These are phyloP conservation scores for Mucor piriformis DNA, from an alignment of 371 early-diverging fungal species.

Conservation along the genomic window DNA sequence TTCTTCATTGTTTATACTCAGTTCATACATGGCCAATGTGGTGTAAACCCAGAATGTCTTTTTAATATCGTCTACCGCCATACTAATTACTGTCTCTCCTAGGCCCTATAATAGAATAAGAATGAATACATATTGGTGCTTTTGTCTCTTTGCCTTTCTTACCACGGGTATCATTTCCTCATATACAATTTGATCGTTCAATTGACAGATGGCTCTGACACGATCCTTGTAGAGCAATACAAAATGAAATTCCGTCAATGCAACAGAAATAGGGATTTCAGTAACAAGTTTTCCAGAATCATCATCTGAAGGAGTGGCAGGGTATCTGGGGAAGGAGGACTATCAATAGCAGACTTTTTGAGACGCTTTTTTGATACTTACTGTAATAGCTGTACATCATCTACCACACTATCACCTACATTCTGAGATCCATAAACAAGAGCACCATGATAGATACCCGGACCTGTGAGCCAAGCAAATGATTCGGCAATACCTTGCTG, in stretches of 20 bases:
- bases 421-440: conserved; percentile 78
- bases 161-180: conserved; percentile 80
- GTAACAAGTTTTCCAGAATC: conserved; percentile 41
- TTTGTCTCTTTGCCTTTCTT: conserved; percentile 11
- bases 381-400: conserved; percentile 79
- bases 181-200: conserved; percentile 82
- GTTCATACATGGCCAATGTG: conserved; percentile 77
- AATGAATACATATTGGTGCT: not conserved
- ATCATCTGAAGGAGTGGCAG: conserved; percentile 52
- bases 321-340: conserved; percentile 21
- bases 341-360: no score
- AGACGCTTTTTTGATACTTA: conserved; percentile 25
- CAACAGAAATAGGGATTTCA: conserved; percentile 76
- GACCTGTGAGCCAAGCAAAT: conserved; percentile 83
- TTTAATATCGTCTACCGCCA: conserved; percentile 78
- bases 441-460: conserved; percentile 86
- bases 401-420: conserved; percentile 78
- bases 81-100: conserved; percentile 63
- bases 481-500: conserved; percentile 71
- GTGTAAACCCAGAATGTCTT: conserved; percentile 92
- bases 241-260: conserved; percentile 88
- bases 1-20: conserved; percentile 88
- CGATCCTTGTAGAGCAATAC: conserved; percentile 78
- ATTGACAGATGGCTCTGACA: conserved; percentile 76
- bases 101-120: conserved; percentile 29